Percentiles rank a stretch among this genome's conserved stretches.
phyloP scores from a whole-genome alignment of 257 asterid genomes.

The Solanum chilense region DNA sequence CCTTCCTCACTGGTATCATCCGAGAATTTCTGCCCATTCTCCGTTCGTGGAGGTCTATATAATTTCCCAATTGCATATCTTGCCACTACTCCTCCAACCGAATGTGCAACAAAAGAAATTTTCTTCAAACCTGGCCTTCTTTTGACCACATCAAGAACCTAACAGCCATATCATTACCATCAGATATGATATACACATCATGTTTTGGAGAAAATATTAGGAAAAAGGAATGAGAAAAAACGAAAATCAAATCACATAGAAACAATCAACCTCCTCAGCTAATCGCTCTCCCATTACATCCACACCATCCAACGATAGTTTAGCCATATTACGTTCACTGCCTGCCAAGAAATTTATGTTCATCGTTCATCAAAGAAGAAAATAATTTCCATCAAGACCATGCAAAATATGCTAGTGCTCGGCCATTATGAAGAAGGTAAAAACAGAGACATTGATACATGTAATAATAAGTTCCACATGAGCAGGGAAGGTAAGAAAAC shows the following conservation, averaged over 20 bases:
- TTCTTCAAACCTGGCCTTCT: slow-evolving; percentile 59
- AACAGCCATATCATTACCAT: slow-evolving; percentile 11
- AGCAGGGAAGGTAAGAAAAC: background rate
- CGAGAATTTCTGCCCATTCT: slow-evolving; percentile 27
- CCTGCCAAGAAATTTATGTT: slow-evolving; percentile 36
- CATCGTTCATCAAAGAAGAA: background rate
- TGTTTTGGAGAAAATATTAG: background rate
- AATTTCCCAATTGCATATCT: slow-evolving; percentile 86
- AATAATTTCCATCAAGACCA: background rate
- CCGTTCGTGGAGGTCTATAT: slow-evolving; percentile 40
- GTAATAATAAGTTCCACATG: background rate
- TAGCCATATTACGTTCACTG: slow-evolving; percentile 74
- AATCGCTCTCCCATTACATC: slow-evolving; percentile 97
- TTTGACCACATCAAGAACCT: slow-evolving; percentile 74
- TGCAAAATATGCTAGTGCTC: background rate
- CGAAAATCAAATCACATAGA: background rate
- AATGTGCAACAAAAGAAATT: slow-evolving; percentile 91
- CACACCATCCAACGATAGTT: slow-evolving; percentile 80
- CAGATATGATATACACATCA: background rate
- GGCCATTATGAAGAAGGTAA: background rate
- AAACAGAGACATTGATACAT: background rate
- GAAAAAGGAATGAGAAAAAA: background rate
- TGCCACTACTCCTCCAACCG: slow-evolving; percentile 99
- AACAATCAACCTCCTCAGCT: slow-evolving; percentile 63
- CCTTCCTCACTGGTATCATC: slow-evolving; percentile 22